Conservation (phyloP, 2,329 filamentous ascomycete species). For the Phoma sp. region DNA sequence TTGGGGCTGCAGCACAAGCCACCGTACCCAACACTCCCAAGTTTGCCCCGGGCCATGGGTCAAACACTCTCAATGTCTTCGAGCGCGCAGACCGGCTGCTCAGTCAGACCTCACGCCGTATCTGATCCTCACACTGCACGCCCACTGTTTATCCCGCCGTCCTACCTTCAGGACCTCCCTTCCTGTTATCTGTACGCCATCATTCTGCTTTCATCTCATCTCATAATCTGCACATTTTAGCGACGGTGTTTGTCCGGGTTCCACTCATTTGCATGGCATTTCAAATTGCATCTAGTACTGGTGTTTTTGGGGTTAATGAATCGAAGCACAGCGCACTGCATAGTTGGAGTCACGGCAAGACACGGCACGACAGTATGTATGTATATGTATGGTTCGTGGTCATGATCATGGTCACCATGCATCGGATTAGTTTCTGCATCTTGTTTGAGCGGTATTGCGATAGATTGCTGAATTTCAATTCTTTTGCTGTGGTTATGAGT, state of each 20-base stretch:
- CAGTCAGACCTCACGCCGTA: constrained; percentile 39
- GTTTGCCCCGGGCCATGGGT: constrained; percentile 28
- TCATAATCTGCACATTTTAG: constrained; percentile 14
- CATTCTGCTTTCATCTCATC: neutral
- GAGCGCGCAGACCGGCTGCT: constrained; percentile 46
- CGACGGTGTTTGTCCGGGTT: constrained; percentile 20
- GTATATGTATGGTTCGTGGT: neutral
- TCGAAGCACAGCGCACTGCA: neutral
- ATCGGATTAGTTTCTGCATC: neutral
- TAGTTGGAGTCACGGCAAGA: constrained; percentile 9
- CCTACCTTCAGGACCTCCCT: neutral
- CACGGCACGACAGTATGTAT: constrained; percentile 6
- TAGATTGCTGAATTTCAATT: no score
- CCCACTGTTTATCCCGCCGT: no score
- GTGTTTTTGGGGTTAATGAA: neutral
- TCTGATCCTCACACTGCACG: constrained; percentile 20
- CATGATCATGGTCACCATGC: neutral
- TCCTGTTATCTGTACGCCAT: neutral
- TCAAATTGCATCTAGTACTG: constrained; percentile 8
- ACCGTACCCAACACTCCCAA: constrained; percentile 73
- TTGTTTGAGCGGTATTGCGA: neutral
- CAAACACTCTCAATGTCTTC: constrained; percentile 44
- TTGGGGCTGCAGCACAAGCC: constrained; percentile 89
- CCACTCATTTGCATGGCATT: constrained; percentile 19
- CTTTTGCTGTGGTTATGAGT: no score